Percentiles rank a stretch among this genome's conserved stretches.
Conservation (phyloP, 371 early-diverging fungal species). For the Apophysomyces variabilis region DNA sequence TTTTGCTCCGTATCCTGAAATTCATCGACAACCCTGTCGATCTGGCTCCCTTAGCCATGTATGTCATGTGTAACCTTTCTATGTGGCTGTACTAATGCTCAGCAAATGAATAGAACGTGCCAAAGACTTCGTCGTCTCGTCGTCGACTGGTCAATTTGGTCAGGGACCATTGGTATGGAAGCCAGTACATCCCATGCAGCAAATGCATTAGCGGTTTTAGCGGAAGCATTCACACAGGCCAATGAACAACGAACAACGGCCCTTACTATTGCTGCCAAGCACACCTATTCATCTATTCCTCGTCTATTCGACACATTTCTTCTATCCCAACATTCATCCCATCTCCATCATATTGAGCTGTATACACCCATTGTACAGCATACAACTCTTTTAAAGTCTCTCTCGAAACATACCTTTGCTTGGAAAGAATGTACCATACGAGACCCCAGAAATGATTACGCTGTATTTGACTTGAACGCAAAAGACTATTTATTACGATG, state of each 20-base stretch:
- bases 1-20: constrained; percentile 30
- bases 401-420: constrained; percentile 9
- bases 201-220: constrained; percentile 4
- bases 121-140: constrained; percentile 14
- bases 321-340: neutral
- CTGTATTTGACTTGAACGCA: constrained; percentile 8
- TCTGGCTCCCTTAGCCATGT: constrained; percentile 37
- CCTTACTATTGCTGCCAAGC: constrained; percentile 2
- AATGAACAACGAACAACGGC: neutral
- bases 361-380: constrained; percentile 12
- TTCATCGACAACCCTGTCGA: constrained; percentile 32
- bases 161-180: constrained; percentile 15
- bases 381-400: neutral
- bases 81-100: constrained; percentile 12
- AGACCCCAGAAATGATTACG: constrained; percentile 3
- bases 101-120: constrained; percentile 18
- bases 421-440: constrained; percentile 4
- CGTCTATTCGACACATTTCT: constrained; percentile 11
- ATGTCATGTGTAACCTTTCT: constrained; percentile 13
- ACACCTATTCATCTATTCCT: neutral
- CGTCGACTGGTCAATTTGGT: constrained; percentile 22
- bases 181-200: neutral
- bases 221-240: neutral
- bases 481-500: neutral
- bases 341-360: neutral